A percentile compares a stretch with the other conserved stretches of the same genome.
Conservation (phyloP, 1,284 basidiomycete genomes). For the Trametes pubescens region DNA sequence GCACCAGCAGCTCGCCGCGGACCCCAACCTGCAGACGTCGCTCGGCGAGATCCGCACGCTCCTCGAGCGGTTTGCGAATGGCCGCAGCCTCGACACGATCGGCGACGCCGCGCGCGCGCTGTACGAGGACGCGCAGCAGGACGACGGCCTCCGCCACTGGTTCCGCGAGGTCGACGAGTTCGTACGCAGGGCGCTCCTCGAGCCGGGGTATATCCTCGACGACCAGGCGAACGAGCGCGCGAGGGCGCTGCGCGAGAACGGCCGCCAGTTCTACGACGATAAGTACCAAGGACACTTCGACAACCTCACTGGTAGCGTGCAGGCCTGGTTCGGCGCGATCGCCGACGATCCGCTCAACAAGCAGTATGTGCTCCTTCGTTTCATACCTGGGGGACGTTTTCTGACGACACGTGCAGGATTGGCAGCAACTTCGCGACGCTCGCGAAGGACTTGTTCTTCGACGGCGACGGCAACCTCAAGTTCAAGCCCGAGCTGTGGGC, state of each 20-base stretch:
- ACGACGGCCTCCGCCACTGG: constrained; percentile 83
- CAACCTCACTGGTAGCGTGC: constrained; percentile 73
- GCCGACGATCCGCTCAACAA: constrained; percentile 85
- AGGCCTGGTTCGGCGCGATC: constrained; percentile 84
- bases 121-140: constrained; percentile 79
- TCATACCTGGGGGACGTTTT: constrained; percentile 33
- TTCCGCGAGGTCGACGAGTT: constrained; percentile 75
- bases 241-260: constrained; percentile 67
- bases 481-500: constrained; percentile 93
- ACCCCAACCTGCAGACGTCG: constrained; percentile 65
- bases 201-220: constrained; percentile 90
- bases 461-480: constrained; percentile 76
- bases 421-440: constrained; percentile 86
- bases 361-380: constrained; percentile 40
- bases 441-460: constrained; percentile 72
- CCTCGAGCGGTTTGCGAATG: constrained; percentile 94
- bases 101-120: constrained; percentile 78
- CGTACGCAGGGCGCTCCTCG: constrained; percentile 71
- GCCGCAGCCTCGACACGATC: constrained; percentile 70
- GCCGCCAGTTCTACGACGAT: constrained; percentile 80
- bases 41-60: constrained; percentile 77
- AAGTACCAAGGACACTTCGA: constrained; percentile 92
- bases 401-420: constrained; percentile 66
- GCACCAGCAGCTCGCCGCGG: constrained; percentile 44
- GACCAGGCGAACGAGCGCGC: constrained; percentile 75